These are phyloP conservation scores for Fusarium staphyleae DNA, from an alignment of 2,329 filamentous ascomycete genomes.

Conservation along the genomic window DNA sequence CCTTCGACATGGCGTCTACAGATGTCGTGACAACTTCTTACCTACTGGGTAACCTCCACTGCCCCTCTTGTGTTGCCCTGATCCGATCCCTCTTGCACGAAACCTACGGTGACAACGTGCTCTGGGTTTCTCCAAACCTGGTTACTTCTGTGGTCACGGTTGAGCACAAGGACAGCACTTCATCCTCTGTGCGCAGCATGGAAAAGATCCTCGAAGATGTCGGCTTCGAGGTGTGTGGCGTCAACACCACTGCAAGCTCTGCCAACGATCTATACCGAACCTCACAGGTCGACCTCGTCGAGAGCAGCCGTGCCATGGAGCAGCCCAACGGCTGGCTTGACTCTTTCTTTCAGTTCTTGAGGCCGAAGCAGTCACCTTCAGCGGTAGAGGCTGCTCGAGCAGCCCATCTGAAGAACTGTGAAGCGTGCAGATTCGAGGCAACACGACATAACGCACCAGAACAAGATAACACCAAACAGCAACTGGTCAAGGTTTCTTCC, in stretches of 20 bases:
- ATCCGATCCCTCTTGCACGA: constrained; percentile 67
- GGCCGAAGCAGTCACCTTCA: constrained; percentile 35
- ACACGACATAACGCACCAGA: not conserved
- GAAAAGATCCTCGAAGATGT: constrained; percentile 59
- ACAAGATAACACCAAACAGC: constrained; percentile 13
- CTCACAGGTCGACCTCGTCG: constrained; percentile 33
- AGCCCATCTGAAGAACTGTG: constrained; percentile 50
- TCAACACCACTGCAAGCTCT: constrained; percentile 49
- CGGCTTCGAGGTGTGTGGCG: constrained; percentile 65
- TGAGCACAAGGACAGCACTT: constrained; percentile 55
- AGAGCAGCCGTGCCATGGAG: constrained; percentile 35
- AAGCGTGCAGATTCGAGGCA: constrained; percentile 43
- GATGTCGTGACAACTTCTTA: constrained; percentile 62
- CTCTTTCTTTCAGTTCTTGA: constrained; percentile 46
- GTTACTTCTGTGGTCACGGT: constrained; percentile 74
- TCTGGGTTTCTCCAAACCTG: constrained; percentile 72
- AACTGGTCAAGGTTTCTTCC: constrained; percentile 16
- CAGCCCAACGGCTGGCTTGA: constrained; percentile 35
- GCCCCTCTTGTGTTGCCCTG: constrained; percentile 73
- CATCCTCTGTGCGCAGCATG: constrained; percentile 54
- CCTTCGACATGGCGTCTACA: constrained; percentile 40
- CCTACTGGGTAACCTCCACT: constrained; percentile 78
- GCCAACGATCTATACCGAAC: constrained; percentile 40
- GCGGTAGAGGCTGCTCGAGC: constrained; percentile 37
- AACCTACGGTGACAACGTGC: constrained; percentile 54